phyloP scores from a whole-genome alignment of 2,329 filamentous ascomycete genomes.

The Thielaviopsis musarum region DNA sequence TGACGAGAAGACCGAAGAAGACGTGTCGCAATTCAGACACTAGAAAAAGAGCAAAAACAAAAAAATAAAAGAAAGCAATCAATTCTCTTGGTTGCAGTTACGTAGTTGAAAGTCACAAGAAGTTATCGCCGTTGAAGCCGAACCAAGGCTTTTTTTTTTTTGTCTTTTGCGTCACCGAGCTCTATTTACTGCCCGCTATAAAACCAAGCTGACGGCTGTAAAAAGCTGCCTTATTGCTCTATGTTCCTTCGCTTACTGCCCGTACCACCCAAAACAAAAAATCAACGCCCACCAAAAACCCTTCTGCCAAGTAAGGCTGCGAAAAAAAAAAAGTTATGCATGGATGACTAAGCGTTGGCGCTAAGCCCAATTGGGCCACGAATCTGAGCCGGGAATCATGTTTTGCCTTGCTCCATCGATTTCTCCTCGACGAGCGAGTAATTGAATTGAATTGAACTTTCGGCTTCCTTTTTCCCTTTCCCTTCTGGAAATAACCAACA shows the following conservation, averaged over 20 bases:
- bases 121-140: background rate
- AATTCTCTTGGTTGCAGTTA: background rate
- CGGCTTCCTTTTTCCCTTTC: background rate
- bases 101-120: background rate
- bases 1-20: background rate
- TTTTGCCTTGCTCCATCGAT: conserved; percentile 10
- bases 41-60: background rate
- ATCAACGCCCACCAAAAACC: conserved; percentile 2
- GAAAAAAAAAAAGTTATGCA: background rate
- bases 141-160: background rate
- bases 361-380: conserved; percentile 3
- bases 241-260: too few relatives aligned
- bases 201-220: too few relatives aligned
- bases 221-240: too few relatives aligned
- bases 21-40: background rate
- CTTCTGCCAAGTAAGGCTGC: background rate
- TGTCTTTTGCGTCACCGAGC: background rate
- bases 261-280: too few relatives aligned
- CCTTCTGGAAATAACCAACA: background rate
- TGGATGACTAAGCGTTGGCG: background rate
- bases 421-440: conserved; percentile 7
- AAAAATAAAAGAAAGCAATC: background rate
- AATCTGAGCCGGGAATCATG: conserved; percentile 7
- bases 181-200: too few relatives aligned
- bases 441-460: conserved; percentile 3